Conservation (phyloP, 2,329 filamentous ascomycete genomes). For the Cladophialophora carrionii region DNA sequence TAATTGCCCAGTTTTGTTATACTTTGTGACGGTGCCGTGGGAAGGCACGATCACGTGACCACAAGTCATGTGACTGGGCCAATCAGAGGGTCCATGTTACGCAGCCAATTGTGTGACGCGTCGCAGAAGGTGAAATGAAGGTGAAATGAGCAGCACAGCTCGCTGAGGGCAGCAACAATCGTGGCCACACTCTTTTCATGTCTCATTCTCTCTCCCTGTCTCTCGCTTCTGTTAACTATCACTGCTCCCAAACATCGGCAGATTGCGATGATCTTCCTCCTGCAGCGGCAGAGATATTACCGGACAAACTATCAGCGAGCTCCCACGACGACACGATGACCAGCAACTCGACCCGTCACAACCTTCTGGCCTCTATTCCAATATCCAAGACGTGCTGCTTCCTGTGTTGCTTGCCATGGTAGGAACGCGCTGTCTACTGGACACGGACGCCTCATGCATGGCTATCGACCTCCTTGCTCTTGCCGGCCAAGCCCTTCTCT, state of each 20-base stretch:
- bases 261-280: neutral
- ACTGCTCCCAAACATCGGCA: neutral
- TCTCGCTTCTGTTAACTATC: neutral
- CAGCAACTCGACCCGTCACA: neutral
- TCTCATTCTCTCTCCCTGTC: neutral
- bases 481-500: constrained; percentile 37
- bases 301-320: neutral
- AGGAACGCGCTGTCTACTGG: neutral
- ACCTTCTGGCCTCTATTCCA: neutral
- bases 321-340: neutral
- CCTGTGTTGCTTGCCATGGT: neutral
- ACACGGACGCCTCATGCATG: constrained; percentile 10
- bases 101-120: neutral
- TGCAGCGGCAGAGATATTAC: neutral
- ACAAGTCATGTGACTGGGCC: neutral
- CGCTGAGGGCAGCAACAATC: neutral
- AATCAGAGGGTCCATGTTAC: neutral
- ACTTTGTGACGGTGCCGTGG: too few relatives aligned
- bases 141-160: neutral
- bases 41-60: neutral
- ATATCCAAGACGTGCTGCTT: neutral
- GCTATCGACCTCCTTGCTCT: constrained; percentile 8
- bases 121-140: too few relatives aligned
- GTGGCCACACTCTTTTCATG: neutral
- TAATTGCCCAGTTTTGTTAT: too few relatives aligned